Evolutionary conservation across 192 early-diverging fungal species (phyloP), one percentile per base, ranked within the genome.

Genomic region (Ambispora gerdemannii): DNA sequence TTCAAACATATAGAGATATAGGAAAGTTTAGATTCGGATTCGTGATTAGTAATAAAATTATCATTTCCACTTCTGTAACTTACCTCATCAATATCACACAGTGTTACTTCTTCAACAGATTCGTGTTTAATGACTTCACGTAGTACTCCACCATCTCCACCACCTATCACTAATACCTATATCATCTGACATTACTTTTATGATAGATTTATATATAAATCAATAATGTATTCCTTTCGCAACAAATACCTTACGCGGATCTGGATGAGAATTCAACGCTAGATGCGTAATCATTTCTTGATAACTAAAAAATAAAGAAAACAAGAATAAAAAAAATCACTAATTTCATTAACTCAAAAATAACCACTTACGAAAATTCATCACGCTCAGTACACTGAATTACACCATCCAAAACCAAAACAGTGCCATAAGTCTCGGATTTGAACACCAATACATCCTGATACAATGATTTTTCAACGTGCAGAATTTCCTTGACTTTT

Each of bases 251-350:
- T 95, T 90, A 78, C 91, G 88, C 60, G 97, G 97, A 85, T 94
- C 85, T 61, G 96, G 91, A 81, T 99, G 97, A 55, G 91, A 82
- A 76, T 91, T 96, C 78, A 99, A 81, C 22, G 97, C 92, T 31
- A 95, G 80, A 73, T 99, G 96, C 58, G 96, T 92, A 83, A 99
- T 99, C 96, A 98, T 99, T 83, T 99, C 97, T 82, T 99, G 97
- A 85, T 98, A 98, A 25, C 88, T 90, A 62, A 50, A 50, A 10
- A 38, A 4, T 31, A 28, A 19, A 19, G 11, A 51, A 63, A 2
- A 50, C 8, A 25, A 74, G 31, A 15, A 20, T 50, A n/a, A 60
- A 34, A 52, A 35, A 38, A 2, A 20, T 22, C 32, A 63, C 33
- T 1, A 15, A 19, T 51, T 35, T 34, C 27, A 10, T 50, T 55